Base-by-base conservation (phyloP, 768 basidiomycete species). In the Filobasidium floriforme region DNA sequence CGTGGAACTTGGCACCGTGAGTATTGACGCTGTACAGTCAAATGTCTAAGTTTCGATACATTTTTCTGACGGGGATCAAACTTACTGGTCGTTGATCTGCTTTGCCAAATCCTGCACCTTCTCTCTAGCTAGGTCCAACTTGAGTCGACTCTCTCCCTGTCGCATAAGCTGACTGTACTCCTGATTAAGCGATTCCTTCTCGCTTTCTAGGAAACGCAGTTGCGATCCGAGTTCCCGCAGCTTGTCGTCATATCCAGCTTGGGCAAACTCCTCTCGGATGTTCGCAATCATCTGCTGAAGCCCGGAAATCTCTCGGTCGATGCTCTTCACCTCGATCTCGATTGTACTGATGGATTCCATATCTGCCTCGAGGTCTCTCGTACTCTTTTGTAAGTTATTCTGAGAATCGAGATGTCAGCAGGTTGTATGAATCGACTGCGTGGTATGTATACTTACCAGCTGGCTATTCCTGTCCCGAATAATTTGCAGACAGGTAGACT, bases 141-240 rank as follows among this genome's bases (percentile, higher is more conserved):
- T 87, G 1, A 92, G 90, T 52, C 94, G 82, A 0, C 85, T 81
- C 62, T 92, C 89, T 0, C 89, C 87, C 75, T 97, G 92, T 54
- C 85, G 72, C 70, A 85, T 90, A 71, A 96, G 78, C 1, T 82
- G 79, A 40, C 85, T 82, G 49, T 92, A 81, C 68, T 96, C 93
- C 0, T 77, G 70, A 63, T 87, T 89, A 67, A 94, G 79, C 22
- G 76, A 75, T 19, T 93, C 90, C 60, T 88, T 81, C 57, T 81
- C 82, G 41, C 85, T 85, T 67, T 97, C 90, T 60, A 90, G 80
- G 28, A 70, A 73, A 41, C 86, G 83, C n/a, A 82, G 80, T 65
- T 83, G 64, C 15, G 67, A 62, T 1, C 55, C 61, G 37, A 75
- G 73, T 11, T 72, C 68, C 3, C 73, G 61, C 18, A 79, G 63